A percentile compares a stretch with the other conserved stretches of the same genome.
Evolutionary conservation across 257 asterid species (phyloP).

Genomic region (Solanum corneliomulleri): DNA sequence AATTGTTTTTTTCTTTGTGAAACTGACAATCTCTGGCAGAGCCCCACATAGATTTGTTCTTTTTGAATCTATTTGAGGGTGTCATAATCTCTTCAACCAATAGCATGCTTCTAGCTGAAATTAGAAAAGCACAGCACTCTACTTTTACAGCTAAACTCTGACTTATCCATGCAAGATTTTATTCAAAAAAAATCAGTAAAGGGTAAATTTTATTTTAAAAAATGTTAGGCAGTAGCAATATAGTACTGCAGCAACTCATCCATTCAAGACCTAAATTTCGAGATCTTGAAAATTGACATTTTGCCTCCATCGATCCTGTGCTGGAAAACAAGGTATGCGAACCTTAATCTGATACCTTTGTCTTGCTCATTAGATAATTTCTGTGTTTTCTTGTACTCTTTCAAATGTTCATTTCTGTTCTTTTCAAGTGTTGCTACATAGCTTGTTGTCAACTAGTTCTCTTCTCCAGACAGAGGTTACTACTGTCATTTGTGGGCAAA

Average conservation of each 20-base stretch:
- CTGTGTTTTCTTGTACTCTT: background rate
- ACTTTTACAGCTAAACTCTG: background rate
- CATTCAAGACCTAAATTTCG: background rate
- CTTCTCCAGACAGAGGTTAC: constrained; percentile 92
- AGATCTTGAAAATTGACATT: background rate
- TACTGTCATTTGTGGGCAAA: constrained; percentile 84
- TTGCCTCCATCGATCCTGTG: background rate
- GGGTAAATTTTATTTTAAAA: background rate
- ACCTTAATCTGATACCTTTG: background rate
- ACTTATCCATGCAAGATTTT: background rate
- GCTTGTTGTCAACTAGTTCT: background rate
- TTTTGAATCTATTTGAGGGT: background rate
- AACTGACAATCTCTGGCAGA: background rate
- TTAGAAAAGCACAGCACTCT: background rate
- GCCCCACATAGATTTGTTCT: background rate
- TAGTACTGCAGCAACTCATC: background rate
- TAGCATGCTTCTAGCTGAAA: background rate
- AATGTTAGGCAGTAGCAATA: background rate
- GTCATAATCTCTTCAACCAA: background rate
- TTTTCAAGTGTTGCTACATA: background rate
- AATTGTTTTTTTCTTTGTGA: background rate
- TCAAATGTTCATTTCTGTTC: background rate
- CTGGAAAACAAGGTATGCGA: background rate
- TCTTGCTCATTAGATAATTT: background rate
- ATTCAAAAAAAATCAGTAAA: background rate